Evolutionary conservation across 352 stramenopile genomes (phyloP), one percentile per base, ranked within the genome.

Genomic region (Pythium dissimile): DNA sequence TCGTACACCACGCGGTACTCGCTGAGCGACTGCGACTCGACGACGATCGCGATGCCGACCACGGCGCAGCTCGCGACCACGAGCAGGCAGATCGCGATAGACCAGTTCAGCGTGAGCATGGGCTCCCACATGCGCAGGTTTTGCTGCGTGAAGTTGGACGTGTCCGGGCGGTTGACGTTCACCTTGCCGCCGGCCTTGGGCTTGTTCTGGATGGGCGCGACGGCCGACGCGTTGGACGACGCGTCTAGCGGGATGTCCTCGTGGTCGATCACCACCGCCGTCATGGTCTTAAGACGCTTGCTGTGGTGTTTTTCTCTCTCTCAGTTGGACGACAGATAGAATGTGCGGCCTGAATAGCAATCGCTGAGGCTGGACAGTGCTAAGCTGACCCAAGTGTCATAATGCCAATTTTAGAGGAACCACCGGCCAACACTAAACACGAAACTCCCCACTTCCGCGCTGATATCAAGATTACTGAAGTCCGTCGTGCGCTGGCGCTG

Each of bases 91-190:
- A 85, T 77, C 1, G 48, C 60, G 45, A 89, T 84, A 9, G 74
- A 73, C 77, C 69, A 86, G 20, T 71, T 67, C 24, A 92, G 70
- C 9, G 79, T 89, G 39, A 92, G 71, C 54, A 89, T 84, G 26
- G 79, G 79, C 47, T 88, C 77, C 82, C 82, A 92, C 75, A 84
- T 80, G 24, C 63, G 66, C 30, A 89, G 44, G 20, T 82, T 85
- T 49, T 89, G 79, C 61, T 92, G 82, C 18, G 64, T 81, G 68
- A 73, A 84, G 18, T 69, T 64, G 10, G 75, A 84, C 15, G 67
- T 60, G 42, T 82, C 73, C 1, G 78, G 81, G 1, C 79, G 73
- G 35, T 92, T 89, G 28, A 48, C 34, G 44, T 66, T 66, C 23
- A 31, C 13, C 26, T 48, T 42, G 21, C 15, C 10, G n/a, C 15